Evolutionary conservation across 176 grass and related monocot genomes (phyloP), one percentile per base, ranked within the genome.

Genomic region (Stipa capillata): DNA sequence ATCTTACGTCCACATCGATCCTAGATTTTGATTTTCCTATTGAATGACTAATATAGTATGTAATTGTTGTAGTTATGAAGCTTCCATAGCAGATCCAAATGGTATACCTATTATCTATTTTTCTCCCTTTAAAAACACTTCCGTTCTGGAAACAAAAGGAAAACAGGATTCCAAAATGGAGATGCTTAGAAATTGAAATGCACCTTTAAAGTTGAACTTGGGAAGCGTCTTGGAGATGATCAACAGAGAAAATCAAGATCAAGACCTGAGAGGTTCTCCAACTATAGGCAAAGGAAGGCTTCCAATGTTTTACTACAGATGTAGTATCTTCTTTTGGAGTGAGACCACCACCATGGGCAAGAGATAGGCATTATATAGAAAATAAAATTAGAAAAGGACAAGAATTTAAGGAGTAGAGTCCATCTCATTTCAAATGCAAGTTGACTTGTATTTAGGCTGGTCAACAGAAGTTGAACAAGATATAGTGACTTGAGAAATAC

Each of bases 351-450:
- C 13, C 7, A 12, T 24, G 9, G 56, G 8, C 50, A 10, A 51
- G 7, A 37, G 3, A 18, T 34, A 64, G 13, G 31, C 67, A 49
- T 21, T 60, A 61, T 71, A 85, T 43, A 72, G 8, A 12, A 79
- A 42, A 71, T 21, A 49, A 72, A n/a, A 18, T 42, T 13, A 79
- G 83, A 79, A 85, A 79, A 84, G 45, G 74, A 79, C 65, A 4
- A 71, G 29, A 33, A 62, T 11, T 85, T 50, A 85, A 53, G 13
- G 69, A 53, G 28, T 43, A 35, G 47, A 18, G 11, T 31, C 6
- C 15, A 55, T 23, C 2, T 32, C 18, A 53, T 74, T 33, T 69
- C 34, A 50, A 21, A 3, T 50, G 33, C 13, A 62, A 71, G 65
- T 50, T 71, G 83, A 78, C 74, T 14, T 61, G 10, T 64, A 60